phyloP scores from a whole-genome alignment of 139 green algal species.

The Eudorina sp. region DNA sequence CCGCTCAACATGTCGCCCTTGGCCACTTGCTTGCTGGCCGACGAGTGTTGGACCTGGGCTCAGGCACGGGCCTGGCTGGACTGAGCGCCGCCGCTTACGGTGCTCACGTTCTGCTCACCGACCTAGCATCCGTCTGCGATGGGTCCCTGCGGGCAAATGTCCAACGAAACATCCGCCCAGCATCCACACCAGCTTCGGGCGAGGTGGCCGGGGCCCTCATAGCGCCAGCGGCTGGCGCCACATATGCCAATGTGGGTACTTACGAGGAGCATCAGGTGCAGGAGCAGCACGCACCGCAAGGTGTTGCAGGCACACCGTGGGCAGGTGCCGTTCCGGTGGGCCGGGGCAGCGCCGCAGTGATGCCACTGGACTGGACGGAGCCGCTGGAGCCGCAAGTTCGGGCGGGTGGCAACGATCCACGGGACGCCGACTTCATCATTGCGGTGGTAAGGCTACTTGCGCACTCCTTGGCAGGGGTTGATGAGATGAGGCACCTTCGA shows the following conservation, averaged over 20 bases:
- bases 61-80: constrained; percentile 68
- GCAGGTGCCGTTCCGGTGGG: constrained; percentile 15
- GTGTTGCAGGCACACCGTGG: too few relatives aligned
- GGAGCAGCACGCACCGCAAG: too few relatives aligned
- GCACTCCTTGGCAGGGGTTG: too few relatives aligned
- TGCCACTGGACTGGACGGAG: constrained; percentile 50
- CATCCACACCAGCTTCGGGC: too few relatives aligned
- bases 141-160: constrained; percentile 38
- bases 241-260: too few relatives aligned
- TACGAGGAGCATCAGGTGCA: too few relatives aligned
- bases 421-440: constrained; percentile 55
- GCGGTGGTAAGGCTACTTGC: constrained; percentile 46
- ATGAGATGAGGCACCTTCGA: too few relatives aligned
- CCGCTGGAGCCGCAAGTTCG: constrained; percentile 20
- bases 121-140: constrained; percentile 55
- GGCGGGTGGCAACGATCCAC: constrained; percentile 27
- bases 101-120: constrained; percentile 66
- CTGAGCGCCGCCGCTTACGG: constrained; percentile 66
- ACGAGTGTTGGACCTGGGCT: constrained; percentile 68
- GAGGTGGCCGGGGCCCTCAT: too few relatives aligned
- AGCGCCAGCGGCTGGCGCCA: too few relatives aligned
- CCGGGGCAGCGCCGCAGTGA: constrained; percentile 28
- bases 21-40: constrained; percentile 43
- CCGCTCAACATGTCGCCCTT: neutral
- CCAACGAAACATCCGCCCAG: constrained; percentile 22